Evolutionary conservation across 371 early-diverging fungal genomes (phyloP).

Genomic region (Mucor saturninus): DNA sequence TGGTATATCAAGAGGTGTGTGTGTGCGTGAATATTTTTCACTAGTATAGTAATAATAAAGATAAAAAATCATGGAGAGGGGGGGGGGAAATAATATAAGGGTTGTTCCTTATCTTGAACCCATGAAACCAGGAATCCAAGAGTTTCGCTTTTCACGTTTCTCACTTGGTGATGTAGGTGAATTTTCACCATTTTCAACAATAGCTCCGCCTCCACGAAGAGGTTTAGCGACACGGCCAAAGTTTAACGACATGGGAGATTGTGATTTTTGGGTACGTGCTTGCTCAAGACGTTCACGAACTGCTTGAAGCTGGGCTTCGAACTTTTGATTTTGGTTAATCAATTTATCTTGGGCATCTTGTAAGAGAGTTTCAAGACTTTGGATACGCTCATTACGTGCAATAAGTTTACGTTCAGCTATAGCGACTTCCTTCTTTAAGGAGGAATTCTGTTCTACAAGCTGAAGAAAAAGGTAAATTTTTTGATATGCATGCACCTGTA

Average conservation of each 20-base stretch:
- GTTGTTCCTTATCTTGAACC: constrained; percentile 35
- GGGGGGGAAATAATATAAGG: constrained; percentile 9
- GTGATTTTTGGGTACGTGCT: constrained; percentile 62
- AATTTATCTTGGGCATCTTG: constrained; percentile 79
- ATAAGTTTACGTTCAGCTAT: constrained; percentile 89
- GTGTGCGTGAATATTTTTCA: background rate
- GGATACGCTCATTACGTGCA: constrained; percentile 93
- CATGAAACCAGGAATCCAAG: constrained; percentile 50
- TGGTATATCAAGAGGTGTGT: background rate
- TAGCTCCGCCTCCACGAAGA: constrained; percentile 83
- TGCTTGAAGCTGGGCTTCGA: constrained; percentile 77
- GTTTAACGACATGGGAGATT: constrained; percentile 59
- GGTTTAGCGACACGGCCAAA: constrained; percentile 92
- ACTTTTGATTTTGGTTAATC: constrained; percentile 83
- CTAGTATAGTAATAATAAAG: background rate
- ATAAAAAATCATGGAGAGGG: background rate
- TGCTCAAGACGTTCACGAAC: constrained; percentile 79
- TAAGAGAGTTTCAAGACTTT: constrained; percentile 83
- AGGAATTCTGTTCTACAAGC: constrained; percentile 93
- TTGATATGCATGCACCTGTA: constrained; percentile 27
- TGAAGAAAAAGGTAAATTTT: constrained; percentile 27
- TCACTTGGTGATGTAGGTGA: constrained; percentile 31
- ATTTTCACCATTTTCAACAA: constrained; percentile 15
- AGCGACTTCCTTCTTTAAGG: constrained; percentile 90
- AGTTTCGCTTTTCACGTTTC: constrained; percentile 34